phyloP scores from a whole-genome alignment of 2,329 filamentous ascomycete species.

The Clonostachys solani region DNA sequence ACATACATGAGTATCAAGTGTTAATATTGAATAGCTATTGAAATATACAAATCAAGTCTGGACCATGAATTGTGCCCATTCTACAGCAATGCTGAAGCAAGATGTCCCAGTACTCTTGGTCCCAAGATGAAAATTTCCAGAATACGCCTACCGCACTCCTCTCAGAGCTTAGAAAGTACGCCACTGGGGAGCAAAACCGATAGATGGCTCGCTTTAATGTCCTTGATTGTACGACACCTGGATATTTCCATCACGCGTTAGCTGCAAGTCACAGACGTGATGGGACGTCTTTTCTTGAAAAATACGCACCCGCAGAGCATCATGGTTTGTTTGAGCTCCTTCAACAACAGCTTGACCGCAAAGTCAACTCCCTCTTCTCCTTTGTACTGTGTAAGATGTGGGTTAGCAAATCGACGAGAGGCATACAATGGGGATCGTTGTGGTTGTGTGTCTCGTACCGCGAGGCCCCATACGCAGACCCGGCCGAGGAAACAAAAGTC shows the following conservation, averaged over 20 bases:
- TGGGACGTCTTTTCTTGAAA: neutral
- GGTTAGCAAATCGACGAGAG: no score
- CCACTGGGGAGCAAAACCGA: conserved; percentile 5
- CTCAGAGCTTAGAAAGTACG: conserved; percentile 7
- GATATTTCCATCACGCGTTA: neutral
- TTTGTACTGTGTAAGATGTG: conserved; percentile 9
- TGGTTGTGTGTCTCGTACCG: neutral
- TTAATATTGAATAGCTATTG: no score
- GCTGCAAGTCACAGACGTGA: neutral
- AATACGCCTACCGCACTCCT: no score
- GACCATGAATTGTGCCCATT: no score
- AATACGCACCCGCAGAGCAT: conserved; percentile 3
- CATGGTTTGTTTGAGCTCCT: conserved; percentile 8
- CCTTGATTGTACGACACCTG: conserved; percentile 6
- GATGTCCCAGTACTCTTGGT: no score
- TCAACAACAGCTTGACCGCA: conserved; percentile 22
- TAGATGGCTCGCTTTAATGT: conserved; percentile 7
- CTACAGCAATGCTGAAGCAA: no score
- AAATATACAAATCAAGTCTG: no score
- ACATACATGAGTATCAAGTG: no score
- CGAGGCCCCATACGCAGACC: conserved; percentile 8
- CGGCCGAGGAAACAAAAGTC: conserved; percentile 25
- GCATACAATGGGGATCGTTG: neutral
- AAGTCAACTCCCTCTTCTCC: conserved; percentile 27
- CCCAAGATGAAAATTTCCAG: no score